Evolutionary conservation across 2,329 filamentous ascomycete genomes (phyloP), one percentile per base, ranked within the genome.

Genomic region (Trichophyton simii): DNA sequence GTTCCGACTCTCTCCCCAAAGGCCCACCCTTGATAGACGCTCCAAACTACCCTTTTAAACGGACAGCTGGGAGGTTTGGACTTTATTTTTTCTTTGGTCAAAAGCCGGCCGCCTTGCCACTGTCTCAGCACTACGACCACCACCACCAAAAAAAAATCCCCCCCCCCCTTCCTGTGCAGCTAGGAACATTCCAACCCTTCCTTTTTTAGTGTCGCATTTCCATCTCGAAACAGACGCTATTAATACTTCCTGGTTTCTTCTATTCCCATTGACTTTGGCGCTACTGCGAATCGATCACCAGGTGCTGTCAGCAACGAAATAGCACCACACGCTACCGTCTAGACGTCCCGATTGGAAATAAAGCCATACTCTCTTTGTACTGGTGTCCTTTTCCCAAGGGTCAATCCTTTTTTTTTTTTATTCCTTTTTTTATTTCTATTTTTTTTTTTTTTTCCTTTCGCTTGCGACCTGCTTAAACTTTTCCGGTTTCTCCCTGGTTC

Each of bases 241-340:
- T 42, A 58, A 44, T 58, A 41, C 18, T 58, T 20, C 55, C 41
- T 58, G 11, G 18, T n/a, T 31, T 28, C 31, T 13, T 34, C 7
- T 31, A 31, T 25, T 38, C 41, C 55, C 41, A 44, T 58, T 58
- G 34, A 44, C 55, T 58, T 58, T 58, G 36, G 55, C 55, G 55
- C 55, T 58, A 58, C 55, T 58, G 55, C 55, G 55, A 42, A 58
- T 58, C 55, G 55, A 58, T 58, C 55, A 58, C 36, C 36, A 42
- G 55, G 36, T 58, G 34, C 36, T 58, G 55, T 44, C 55, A 58
- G 55, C 41, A 58, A 41, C 55, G 41, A 58, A 15, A 41, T 28
- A 58, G 34, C 55, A 41, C 3, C 55, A 25, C 36, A 58, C 34
- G 55, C 55, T 42, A 41, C 36, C 41, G 20, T 58, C 41, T 58